phyloP scores from a whole-genome alignment of 2,329 filamentous ascomycete genomes.

The Neurospora sp. region DNA sequence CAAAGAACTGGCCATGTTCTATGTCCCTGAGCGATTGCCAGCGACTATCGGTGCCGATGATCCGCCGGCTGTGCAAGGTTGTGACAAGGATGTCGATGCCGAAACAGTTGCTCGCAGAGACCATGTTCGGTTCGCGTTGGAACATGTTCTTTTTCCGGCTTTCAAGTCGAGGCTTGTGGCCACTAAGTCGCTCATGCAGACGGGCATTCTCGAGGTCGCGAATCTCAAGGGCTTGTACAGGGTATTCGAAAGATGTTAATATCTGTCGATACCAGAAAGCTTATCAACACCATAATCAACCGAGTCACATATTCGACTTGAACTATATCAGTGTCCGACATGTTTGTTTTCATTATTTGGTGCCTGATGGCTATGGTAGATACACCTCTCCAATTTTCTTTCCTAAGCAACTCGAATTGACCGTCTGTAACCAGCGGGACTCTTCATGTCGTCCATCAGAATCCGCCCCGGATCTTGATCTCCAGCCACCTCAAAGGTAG shows the following conservation, averaged over 20 bases:
- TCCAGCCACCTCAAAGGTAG: conserved; percentile 37
- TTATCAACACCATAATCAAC: neutral
- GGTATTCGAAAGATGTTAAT: conserved; percentile 84
- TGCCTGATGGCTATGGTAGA: neutral
- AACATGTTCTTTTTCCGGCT: conserved; percentile 83
- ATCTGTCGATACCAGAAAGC: neutral
- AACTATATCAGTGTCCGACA: neutral
- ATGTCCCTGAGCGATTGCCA: conserved; percentile 78
- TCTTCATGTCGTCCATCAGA: neutral
- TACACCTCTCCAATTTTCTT: neutral
- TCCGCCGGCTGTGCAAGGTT: conserved; percentile 12
- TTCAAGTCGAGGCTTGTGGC: conserved; percentile 76
- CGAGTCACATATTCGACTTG: neutral
- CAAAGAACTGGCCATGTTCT: conserved; percentile 79
- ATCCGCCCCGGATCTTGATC: conserved; percentile 19
- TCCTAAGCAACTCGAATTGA: neutral
- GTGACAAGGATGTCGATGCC: conserved; percentile 13
- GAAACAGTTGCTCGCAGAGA: conserved; percentile 49
- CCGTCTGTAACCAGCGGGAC: neutral
- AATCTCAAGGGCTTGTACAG: conserved; percentile 87
- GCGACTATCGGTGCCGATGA: conserved; percentile 25
- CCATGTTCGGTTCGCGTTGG: conserved; percentile 65
- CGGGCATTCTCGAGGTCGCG: conserved; percentile 72
- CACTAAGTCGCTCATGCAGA: conserved; percentile 65
- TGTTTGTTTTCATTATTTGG: neutral